Evolutionary conservation across 2,329 filamentous ascomycete genomes (phyloP), one percentile per base, ranked within the genome.

Genomic region (Exophiala calicioides): DNA sequence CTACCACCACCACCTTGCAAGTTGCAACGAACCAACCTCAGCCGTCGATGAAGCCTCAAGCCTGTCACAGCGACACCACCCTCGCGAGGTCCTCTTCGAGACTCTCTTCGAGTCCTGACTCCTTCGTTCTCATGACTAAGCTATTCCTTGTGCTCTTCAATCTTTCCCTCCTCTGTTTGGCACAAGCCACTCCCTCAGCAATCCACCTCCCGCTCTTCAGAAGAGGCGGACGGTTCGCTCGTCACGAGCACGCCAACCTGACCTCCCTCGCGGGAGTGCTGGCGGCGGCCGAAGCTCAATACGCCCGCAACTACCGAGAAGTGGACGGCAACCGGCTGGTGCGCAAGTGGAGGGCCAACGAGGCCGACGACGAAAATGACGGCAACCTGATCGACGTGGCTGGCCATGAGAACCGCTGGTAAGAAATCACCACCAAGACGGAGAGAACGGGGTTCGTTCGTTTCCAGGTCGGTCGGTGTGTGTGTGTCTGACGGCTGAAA

Each of bases 271-370:
- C 42, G 3, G 33, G 53, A 21, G 42, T 59, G 31, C 49, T 64
- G 7, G 37, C 50, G 4, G 47, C 37, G 10, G 51, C 47, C 7
- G 61, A 63, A 34, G 47, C 41, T n/a, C 50, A 58, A 37, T 63
- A 64, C 47, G 55, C 58, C 23, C 50, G 58, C 2, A 62, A 54
- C 27, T 50, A 57, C 20, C 48, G 62, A 30, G 59, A 58, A 34
- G 48, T 62, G 10, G 55, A 58, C 10, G 59, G 58, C 6, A 64
- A 66, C 34, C 59, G 57, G 15, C 38, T 65, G 9, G 57, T 64
- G 19, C 50, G 63, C 23, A 58, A 53, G 27, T 61, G 62, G 36
- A 58, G 57, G 23, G 26, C 33, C 5, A 45, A 52, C 19, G 47
- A 32, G 7, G 35, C 20, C 15, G 50, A 53, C 8, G 59, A 57